Evolutionary conservation across 148 eudicot species (phyloP), one percentile per base, ranked within the genome.

Genomic region (Diospyros lotus): DNA sequence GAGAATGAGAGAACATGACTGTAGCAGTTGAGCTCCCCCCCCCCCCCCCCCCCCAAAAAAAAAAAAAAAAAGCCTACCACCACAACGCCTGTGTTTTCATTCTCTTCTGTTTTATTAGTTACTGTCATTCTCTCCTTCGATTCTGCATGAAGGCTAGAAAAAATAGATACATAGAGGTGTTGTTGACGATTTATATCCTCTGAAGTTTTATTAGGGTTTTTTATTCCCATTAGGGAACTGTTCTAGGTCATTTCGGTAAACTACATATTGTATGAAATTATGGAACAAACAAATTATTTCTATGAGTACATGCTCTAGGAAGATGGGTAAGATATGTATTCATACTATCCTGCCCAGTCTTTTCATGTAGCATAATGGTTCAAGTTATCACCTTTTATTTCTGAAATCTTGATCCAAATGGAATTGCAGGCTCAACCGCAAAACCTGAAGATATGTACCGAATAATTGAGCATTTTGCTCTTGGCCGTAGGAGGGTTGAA

Each of bases 371-470:
- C 41, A 68, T 42, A 28, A 45, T 15, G 17, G 70, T 9, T 2
- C 63, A 8, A 46, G 0, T 60, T 53, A 65, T 40, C 50, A 15
- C 55, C 76, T 58, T 28, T 62, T 45, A 59, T 4, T 63, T 18
- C 17, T 18, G 8, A 63, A 53, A 59, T 66, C 13, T 58, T 73
- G 8, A 58, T 79, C 73, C 55, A 9, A 64, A 69, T 48, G 52
- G 52, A 48, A 0, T 48, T 48, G 52, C 52, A 48, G 52, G 52
- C 55, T 95, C 97, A 69, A 90, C 97, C 53, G 96, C 89, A 72
- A 95, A 95, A 80, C 98, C 98, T 75, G 97, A 95, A 79, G 98
- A 95, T 77, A 95, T 95, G 87, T 95, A 92, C 76, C 84, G 97
- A 40, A 95, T 95, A 55, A 77, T 95, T 75, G 98, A 95, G 91